Conservation (phyloP, 164 flowering plant species). For the Sedum album region DNA sequence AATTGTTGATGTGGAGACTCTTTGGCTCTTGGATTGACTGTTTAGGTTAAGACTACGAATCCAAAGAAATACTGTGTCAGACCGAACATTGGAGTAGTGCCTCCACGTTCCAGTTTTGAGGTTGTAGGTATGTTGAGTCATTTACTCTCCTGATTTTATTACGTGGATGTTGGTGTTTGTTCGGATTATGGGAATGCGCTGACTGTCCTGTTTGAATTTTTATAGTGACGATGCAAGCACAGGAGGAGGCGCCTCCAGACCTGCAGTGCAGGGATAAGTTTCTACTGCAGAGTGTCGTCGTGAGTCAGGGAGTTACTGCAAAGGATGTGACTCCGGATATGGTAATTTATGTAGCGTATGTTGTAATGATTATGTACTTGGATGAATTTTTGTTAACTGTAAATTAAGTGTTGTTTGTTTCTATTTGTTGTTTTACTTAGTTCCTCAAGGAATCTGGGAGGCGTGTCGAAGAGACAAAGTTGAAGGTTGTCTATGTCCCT, state of each 20-base stretch:
- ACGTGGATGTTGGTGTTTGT: not conserved
- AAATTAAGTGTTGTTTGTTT: not conserved
- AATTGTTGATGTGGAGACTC: constrained; percentile 2
- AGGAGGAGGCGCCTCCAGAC: constrained; percentile 50
- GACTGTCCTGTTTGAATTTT: not conserved
- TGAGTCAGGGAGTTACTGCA: constrained; percentile 37
- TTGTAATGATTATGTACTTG: not conserved
- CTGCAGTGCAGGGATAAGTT: constrained; percentile 88
- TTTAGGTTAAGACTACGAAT: constrained; percentile 78
- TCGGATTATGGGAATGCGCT: not conserved
- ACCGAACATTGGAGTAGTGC: constrained; percentile 71
- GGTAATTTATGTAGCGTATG: constrained; percentile 24
- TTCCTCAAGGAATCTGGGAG: constrained; percentile 78
- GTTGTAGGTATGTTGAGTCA: constrained; percentile 37
- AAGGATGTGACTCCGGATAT: constrained; percentile 68
- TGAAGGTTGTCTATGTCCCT: constrained; percentile 70
- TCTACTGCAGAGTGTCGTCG: constrained; percentile 57
- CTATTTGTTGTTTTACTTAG: constrained; percentile 23
- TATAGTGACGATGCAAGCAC: constrained; percentile 78
- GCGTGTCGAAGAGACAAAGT: constrained; percentile 71
- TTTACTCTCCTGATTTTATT: not conserved
- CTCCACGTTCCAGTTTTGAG: constrained; percentile 54
- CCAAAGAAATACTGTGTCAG: constrained; percentile 82
- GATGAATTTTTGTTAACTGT: not conserved
- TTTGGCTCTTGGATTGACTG: not conserved